phyloP scores from a whole-genome alignment of 176 grass and related monocot genomes.

The Neostapfia colusana region DNA sequence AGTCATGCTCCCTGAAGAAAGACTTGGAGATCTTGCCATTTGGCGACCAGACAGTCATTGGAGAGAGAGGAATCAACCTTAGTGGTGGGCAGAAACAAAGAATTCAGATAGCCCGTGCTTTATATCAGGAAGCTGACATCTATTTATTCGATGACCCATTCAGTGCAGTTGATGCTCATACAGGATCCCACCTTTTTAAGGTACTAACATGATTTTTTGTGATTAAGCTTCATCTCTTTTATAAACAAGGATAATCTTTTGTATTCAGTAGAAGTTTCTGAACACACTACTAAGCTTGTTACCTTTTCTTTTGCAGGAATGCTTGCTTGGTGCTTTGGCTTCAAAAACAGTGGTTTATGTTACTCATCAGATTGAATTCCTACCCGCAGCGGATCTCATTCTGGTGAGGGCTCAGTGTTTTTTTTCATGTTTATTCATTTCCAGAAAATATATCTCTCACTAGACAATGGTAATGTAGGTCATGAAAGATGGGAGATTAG shows the following conservation, averaged over 20 bases:
- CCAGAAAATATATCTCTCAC: neutral
- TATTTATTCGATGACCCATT: slow-evolving; percentile 56
- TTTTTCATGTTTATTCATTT: slow-evolving; percentile 10
- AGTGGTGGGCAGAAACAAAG: slow-evolving; percentile 51
- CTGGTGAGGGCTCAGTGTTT: slow-evolving; percentile 61
- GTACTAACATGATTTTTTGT: slow-evolving; percentile 18
- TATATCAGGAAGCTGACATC: slow-evolving; percentile 49
- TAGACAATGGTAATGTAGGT: slow-evolving; percentile 34
- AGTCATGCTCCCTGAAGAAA: slow-evolving; percentile 46
- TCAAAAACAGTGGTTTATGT: slow-evolving; percentile 92
- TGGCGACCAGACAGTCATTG: slow-evolving; percentile 46
- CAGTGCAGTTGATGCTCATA: slow-evolving; percentile 55
- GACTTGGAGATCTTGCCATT: slow-evolving; percentile 51
- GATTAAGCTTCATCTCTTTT: neutral
- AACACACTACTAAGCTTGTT: slow-evolving; percentile 14
- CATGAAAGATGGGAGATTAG: slow-evolving; percentile 77
- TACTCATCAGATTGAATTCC: slow-evolving; percentile 89
- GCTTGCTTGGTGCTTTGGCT: slow-evolving; percentile 63
- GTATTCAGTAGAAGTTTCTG: neutral
- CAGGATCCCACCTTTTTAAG: slow-evolving; percentile 56
- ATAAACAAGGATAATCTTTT: neutral
- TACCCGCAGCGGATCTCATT: slow-evolving; percentile 85
- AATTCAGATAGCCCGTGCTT: slow-evolving; percentile 56
- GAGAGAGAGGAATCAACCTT: slow-evolving; percentile 56
- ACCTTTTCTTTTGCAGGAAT: slow-evolving; percentile 58